Evolutionary conservation across 2,329 filamentous ascomycete genomes (phyloP).

Genomic region (Aspergillus uvarum): DNA sequence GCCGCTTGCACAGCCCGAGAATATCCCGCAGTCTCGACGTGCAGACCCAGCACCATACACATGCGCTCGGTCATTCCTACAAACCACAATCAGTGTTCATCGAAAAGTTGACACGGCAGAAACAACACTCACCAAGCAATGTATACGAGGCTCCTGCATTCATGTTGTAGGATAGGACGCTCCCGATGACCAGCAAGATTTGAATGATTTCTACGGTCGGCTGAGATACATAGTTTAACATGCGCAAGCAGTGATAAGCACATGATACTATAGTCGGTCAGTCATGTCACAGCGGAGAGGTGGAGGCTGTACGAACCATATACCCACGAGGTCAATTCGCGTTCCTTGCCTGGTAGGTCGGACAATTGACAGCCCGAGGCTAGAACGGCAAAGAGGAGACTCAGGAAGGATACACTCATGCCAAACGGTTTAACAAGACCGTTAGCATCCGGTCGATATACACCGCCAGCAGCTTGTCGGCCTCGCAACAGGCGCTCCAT

Average conservation of each 20-base stretch:
- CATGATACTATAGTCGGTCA: slow-evolving; percentile 54
- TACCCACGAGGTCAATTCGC: slow-evolving; percentile 63
- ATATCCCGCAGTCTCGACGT: slow-evolving; percentile 53
- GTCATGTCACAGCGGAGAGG: slow-evolving; percentile 6
- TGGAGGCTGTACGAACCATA: slow-evolving; percentile 49
- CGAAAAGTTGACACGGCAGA: background rate
- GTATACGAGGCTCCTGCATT: slow-evolving; percentile 65
- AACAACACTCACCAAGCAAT: slow-evolving; percentile 49
- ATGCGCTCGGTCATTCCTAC: slow-evolving; percentile 42
- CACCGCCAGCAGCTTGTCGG: slow-evolving; percentile 44
- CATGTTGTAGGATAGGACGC: slow-evolving; percentile 63
- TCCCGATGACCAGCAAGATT: slow-evolving; percentile 61
- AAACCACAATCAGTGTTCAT: slow-evolving; percentile 7
- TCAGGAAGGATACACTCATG: slow-evolving; percentile 59
- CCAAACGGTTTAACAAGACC: slow-evolving; percentile 57
- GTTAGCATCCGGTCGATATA: slow-evolving; percentile 46
- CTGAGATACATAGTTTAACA: slow-evolving; percentile 64
- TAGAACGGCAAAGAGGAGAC: slow-evolving; percentile 60
- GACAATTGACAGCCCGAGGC: slow-evolving; percentile 63
- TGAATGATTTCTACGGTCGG: slow-evolving; percentile 62
- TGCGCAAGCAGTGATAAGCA: slow-evolving; percentile 63
- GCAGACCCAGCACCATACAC: slow-evolving; percentile 59
- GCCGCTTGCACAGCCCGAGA: slow-evolving; percentile 45
- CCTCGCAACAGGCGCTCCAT: slow-evolving; percentile 53
- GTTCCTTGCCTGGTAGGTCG: slow-evolving; percentile 55